Base-by-base conservation (phyloP, 2,329 filamentous ascomycete species). In the Ophiocordyceps camponoti-rufipedis region DNA sequence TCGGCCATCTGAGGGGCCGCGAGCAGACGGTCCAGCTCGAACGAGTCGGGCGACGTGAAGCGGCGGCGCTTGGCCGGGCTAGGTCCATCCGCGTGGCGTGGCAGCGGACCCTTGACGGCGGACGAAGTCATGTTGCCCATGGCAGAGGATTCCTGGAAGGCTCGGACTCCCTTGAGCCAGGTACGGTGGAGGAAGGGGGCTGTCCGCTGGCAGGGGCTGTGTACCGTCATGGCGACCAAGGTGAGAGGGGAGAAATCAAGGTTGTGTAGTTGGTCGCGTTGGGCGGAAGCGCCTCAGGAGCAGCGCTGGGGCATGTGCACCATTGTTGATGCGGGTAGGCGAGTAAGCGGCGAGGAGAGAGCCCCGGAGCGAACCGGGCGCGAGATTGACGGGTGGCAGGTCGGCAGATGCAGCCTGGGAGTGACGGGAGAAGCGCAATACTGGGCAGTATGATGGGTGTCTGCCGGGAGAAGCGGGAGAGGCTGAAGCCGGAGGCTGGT, bases 131-230 rank as follows among this genome's bases (percentile, higher is more conserved):
- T 51, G 54, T 60, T 65, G 44, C 67, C 67, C 67, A 71, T 70
- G 48, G 56, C 54, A 46, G 57, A 53, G 41, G 56, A 53, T 29
- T 51, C 49, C 54, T 69, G 64, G 52, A 60, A 60, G 48, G 65
- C 61, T 48, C 66, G 66, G 55, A 71, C 59, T 43, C 64, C 65
- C 49, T 61, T 65, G 50, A 67, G 62, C 70, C 68, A 74, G 55
- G 70, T 72, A 56, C 71, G 67, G 52, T 72, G 69, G 48, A 75
- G 67, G 57, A 71, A 75, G 48, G 72, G 71, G 47, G 69, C 61
- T 53, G 62, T 66, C 60, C 68, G 67, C 59, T 65, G 64, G 54
- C 62, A 67, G 50, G 63, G 62, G 55, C 58, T 63, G 55, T 63
- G 61, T 54, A 62, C 59, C 55, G 68, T 67, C 71, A 75, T 75